Evolutionary conservation across 2,329 filamentous ascomycete genomes (phyloP).

Genomic region (Cladorrhinum sp.): DNA sequence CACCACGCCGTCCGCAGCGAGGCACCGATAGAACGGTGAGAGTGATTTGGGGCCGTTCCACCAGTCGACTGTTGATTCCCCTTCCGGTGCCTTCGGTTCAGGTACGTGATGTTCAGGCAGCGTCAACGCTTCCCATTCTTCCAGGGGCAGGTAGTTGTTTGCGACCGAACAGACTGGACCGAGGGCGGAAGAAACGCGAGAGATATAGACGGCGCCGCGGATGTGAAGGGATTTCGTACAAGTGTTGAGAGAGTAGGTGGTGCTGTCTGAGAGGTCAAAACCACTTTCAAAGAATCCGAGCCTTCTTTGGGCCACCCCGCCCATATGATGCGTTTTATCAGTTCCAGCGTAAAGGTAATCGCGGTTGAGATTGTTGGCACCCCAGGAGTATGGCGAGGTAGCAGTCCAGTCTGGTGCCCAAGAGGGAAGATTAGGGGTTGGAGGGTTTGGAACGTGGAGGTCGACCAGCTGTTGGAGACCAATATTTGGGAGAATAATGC

Average conservation of each 20-base stretch:
- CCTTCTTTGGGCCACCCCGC: background rate
- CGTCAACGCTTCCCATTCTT: background rate
- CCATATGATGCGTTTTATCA: too few relatives aligned
- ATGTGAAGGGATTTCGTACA: background rate
- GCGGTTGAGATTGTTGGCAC: background rate
- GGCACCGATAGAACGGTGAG: background rate
- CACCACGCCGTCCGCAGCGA: background rate
- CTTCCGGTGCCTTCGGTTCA: background rate
- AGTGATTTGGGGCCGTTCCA: background rate
- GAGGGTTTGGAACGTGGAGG: background rate
- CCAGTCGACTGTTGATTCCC: too few relatives aligned
- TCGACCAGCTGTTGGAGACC: background rate
- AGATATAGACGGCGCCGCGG: background rate
- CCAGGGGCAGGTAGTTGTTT: background rate
- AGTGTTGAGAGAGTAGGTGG: too few relatives aligned
- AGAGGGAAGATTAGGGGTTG: background rate
- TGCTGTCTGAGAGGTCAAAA: too few relatives aligned
- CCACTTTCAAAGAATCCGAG: too few relatives aligned
- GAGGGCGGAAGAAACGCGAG: background rate
- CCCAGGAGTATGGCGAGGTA: background rate
- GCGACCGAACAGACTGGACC: background rate
- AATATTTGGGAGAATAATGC: background rate
- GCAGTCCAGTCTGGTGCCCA: background rate
- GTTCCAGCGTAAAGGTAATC: background rate
- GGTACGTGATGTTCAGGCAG: background rate